These are phyloP conservation scores for Trebouxiophyceae sp. DNA, from an alignment of 163 green algal species.

Conservation along the genomic window DNA sequence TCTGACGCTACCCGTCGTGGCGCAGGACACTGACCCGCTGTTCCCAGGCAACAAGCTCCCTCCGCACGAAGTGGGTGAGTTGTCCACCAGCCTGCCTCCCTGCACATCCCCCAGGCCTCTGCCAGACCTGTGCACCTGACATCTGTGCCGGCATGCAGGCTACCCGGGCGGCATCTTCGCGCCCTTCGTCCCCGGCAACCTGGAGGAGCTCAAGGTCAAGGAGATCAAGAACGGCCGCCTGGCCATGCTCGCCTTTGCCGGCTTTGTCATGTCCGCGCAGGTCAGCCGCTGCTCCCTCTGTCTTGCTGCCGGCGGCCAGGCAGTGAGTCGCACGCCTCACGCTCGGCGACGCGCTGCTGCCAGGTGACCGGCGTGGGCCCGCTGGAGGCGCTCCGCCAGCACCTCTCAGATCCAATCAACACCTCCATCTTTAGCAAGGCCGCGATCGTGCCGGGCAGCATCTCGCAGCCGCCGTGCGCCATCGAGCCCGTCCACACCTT, in stretches of 20 bases:
- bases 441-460: neutral
- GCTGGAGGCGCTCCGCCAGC: constrained; percentile 2
- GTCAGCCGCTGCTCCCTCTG: constrained; percentile 20
- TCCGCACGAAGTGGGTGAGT: constrained; percentile 48
- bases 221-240: constrained; percentile 85
- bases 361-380: neutral
- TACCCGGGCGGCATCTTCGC: constrained; percentile 68
- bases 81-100: too few species aligned
- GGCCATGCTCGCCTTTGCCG: constrained; percentile 19
- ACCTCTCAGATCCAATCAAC: constrained; percentile 31
- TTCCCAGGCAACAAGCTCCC: constrained; percentile 75
- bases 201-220: constrained; percentile 78
- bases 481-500: neutral
- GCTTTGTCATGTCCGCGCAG: constrained; percentile 32
- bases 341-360: neutral
- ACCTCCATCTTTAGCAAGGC: constrained; percentile 52
- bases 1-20: too few species aligned
- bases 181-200: constrained; percentile 41
- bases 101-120: too few species aligned
- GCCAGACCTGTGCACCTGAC: too few species aligned
- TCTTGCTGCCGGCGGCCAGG: neutral
- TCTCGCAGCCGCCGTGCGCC: neutral
- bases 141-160: too few species aligned
- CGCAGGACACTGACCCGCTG: constrained; percentile 78
- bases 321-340: neutral